A percentile compares a stretch with the other conserved stretches of the same genome.
Evolutionary conservation across 495 filamentous ascomycete genomes (phyloP).

Genomic region (Aspergillus conjunctus): DNA sequence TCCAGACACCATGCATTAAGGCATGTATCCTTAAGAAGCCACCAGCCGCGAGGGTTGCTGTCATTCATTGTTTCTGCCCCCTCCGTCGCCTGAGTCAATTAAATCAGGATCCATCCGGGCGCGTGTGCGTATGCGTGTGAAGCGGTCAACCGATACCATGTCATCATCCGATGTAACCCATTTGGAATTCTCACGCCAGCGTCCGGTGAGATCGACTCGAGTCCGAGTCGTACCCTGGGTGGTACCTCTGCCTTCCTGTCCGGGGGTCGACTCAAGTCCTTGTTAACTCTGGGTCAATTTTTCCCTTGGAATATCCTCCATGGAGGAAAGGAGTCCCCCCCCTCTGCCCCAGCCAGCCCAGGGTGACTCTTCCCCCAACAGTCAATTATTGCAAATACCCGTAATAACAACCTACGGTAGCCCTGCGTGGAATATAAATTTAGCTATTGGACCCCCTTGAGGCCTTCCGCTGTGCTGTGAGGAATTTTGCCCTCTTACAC

Average conservation of each 20-base stretch:
- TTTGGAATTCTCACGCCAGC: constrained; percentile 2
- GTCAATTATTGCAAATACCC: neutral
- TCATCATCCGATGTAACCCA: constrained; percentile 13
- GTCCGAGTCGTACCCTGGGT: too few relatives aligned
- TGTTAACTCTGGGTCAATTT: neutral
- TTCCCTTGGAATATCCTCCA: neutral
- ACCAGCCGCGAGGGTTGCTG: neutral
- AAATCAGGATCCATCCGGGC: neutral
- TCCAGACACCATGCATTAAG: neutral
- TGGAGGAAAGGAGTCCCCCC: constrained; percentile 2
- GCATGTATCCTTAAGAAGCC: neutral
- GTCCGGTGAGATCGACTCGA: neutral
- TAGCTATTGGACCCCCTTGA: neutral
- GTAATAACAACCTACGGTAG: neutral
- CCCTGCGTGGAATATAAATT: constrained; percentile 4
- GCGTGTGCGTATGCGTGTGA: neutral
- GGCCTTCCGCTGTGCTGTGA: neutral
- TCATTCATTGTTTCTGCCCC: neutral
- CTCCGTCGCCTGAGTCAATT: neutral
- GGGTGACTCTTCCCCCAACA: neutral
- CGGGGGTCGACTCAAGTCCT: too few relatives aligned
- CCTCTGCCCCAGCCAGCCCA: neutral
- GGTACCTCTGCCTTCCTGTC: too few relatives aligned
- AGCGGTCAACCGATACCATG: neutral
- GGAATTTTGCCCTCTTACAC: neutral